These are phyloP conservation scores for Guillardia theta DNA, from an alignment of 78 protist genomes.

Conservation along the genomic window DNA sequence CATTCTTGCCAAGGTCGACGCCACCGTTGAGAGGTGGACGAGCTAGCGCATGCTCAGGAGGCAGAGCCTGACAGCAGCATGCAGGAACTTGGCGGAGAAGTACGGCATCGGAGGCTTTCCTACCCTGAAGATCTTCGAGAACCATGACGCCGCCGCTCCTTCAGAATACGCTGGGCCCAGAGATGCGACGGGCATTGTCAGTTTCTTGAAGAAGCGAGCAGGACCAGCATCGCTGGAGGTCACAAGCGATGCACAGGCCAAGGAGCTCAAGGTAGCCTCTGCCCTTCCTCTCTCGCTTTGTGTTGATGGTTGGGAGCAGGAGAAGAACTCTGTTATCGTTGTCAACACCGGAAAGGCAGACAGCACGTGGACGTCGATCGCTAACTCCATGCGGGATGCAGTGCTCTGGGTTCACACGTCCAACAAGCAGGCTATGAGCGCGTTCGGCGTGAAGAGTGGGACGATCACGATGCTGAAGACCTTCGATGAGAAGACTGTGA, in stretches of 20 bases:
- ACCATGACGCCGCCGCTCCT: neutral
- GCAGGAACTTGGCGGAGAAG: neutral
- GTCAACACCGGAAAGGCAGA: neutral
- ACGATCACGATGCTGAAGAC: neutral
- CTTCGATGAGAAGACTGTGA: neutral
- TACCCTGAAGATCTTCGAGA: neutral
- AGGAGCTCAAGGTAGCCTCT: neutral
- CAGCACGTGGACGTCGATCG: too few relatives aligned
- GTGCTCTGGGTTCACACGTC: neutral
- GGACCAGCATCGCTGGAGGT: constrained; percentile 15
- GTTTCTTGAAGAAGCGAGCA: neutral
- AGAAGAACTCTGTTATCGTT: neutral
- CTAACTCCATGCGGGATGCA: neutral
- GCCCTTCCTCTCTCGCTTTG: neutral
- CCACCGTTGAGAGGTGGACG: neutral
- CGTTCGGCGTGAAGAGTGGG: neutral
- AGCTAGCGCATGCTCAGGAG: neutral
- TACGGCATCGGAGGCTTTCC: neutral
- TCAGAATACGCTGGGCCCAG: neutral
- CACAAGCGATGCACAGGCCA: neutral
- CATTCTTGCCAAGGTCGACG: neutral
- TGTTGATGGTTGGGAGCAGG: neutral
- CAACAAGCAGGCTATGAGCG: neutral
- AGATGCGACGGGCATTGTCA: neutral
- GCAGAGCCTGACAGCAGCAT: too few relatives aligned